Evolutionary conservation across 805 yeast species (phyloP).

Genomic region (Blastobotrys chiropterorum): DNA sequence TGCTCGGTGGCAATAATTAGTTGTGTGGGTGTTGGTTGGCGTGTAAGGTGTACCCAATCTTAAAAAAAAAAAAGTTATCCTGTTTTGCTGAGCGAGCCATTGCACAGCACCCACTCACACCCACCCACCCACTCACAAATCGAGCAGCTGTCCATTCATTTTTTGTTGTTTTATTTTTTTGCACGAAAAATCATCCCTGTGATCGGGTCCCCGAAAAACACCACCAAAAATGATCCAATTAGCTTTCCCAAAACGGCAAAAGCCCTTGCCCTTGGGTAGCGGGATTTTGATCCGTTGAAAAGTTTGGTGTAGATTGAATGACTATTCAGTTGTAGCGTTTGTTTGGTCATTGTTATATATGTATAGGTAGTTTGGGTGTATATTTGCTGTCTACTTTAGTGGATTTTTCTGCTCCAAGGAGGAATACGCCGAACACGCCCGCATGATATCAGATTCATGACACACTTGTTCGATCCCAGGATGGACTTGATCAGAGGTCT

Average conservation of each 20-base stretch:
- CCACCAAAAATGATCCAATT: neutral
- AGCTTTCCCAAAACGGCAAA: neutral
- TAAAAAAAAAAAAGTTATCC: neutral
- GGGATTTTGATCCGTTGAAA: too few relatives aligned
- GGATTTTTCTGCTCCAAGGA: too few relatives aligned
- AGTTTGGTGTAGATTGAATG: neutral
- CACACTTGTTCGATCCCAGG: too few relatives aligned
- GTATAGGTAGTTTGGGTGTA: too few relatives aligned
- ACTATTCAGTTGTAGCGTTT: neutral
- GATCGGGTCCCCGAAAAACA: neutral
- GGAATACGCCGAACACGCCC: too few relatives aligned
- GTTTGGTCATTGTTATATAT: neutral
- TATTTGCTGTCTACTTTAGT: too few relatives aligned
- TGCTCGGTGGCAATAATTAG: neutral
- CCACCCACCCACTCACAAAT: neutral
- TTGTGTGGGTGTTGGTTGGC: neutral
- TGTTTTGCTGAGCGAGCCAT: neutral
- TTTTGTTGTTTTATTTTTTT: too few relatives aligned
- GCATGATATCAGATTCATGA: too few relatives aligned
- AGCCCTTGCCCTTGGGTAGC: neutral
- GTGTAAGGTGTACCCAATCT: neutral
- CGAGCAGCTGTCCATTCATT: neutral
- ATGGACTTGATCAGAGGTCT: too few relatives aligned
- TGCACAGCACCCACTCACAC: neutral
- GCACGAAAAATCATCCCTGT: neutral